Conservation (phyloP, 2,329 filamentous ascomycete genomes). For the Epichloe coenophiala region DNA sequence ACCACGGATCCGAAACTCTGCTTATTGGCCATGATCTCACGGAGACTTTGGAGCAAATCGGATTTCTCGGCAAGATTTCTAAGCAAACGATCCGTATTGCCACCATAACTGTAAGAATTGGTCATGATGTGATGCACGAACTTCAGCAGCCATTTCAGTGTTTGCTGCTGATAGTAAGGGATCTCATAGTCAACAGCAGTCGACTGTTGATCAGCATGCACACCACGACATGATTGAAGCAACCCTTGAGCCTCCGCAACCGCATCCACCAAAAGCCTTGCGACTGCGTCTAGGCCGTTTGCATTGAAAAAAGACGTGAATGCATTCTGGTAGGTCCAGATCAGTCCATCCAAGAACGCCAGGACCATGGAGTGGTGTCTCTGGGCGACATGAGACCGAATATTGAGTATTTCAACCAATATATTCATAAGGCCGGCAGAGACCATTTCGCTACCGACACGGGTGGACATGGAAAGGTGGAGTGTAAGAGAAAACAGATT, state of each 20-base stretch:
- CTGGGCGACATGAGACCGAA: conserved; percentile 70
- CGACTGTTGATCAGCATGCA: conserved; percentile 56
- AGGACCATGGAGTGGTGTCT: conserved; percentile 74
- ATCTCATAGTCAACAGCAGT: conserved; percentile 85
- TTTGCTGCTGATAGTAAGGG: conserved; percentile 86
- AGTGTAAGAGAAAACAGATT: conserved; percentile 79
- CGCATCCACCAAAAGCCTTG: conserved; percentile 71
- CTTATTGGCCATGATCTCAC: conserved; percentile 69
- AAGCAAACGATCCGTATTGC: conserved; percentile 78
- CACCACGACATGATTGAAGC: conserved; percentile 56
- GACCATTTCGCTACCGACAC: conserved; percentile 72
- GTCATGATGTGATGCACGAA: conserved; percentile 93
- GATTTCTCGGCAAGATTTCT: conserved; percentile 92
- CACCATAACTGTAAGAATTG: conserved; percentile 53
- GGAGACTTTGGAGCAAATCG: conserved; percentile 64
- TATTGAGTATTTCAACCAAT: conserved; percentile 73
- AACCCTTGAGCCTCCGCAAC: conserved; percentile 56
- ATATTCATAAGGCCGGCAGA: conserved; percentile 81
- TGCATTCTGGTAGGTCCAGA: conserved; percentile 73
- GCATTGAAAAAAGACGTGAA: conserved; percentile 77
- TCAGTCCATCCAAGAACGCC: conserved; percentile 75
- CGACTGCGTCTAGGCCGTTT: conserved; percentile 77
- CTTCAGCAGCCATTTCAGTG: conserved; percentile 85
- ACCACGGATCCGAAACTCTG: conserved; percentile 77
- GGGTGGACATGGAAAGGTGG: conserved; percentile 60